These are phyloP conservation scores for Periglandula ipomoeae DNA, from an alignment of 2,329 filamentous ascomycete species.

Conservation along the genomic window DNA sequence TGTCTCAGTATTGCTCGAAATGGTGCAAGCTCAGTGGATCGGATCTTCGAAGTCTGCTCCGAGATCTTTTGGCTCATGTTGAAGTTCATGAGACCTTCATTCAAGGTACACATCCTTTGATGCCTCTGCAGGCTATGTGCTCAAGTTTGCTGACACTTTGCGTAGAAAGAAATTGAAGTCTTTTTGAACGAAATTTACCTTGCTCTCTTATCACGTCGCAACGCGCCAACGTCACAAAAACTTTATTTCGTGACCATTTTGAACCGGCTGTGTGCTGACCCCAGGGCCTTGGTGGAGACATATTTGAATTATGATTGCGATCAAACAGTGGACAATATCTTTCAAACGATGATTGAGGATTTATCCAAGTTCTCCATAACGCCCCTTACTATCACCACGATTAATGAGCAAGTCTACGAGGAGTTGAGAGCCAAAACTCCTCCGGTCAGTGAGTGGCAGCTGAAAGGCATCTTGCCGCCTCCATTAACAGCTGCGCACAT, in stretches of 20 bases:
- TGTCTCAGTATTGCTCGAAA: slow-evolving; percentile 93
- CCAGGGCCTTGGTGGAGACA: slow-evolving; percentile 81
- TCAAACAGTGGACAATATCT: slow-evolving; percentile 91
- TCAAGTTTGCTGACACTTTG: slow-evolving; percentile 16
- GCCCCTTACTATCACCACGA: slow-evolving; percentile 62
- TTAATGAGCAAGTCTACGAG: slow-evolving; percentile 79
- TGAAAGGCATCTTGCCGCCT: slow-evolving; percentile 75
- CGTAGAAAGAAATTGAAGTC: slow-evolving; percentile 88
- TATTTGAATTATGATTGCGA: slow-evolving; percentile 99
- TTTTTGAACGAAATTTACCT: slow-evolving; percentile 97
- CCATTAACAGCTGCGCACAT: slow-evolving; percentile 76
- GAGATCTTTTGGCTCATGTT: slow-evolving; percentile 99
- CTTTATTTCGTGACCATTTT: slow-evolving; percentile 83
- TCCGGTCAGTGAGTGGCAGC: slow-evolving; percentile 69
- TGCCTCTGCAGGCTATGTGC: too few species aligned
- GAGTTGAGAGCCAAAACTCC: slow-evolving; percentile 60
- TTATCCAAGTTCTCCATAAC: slow-evolving; percentile 78
- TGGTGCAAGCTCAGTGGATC: slow-evolving; percentile 83
- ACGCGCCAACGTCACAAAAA: slow-evolving; percentile 83
- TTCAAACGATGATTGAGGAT: slow-evolving; percentile 90
- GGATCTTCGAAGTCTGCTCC: slow-evolving; percentile 89
- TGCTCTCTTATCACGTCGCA: slow-evolving; percentile 78
- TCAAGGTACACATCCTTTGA: slow-evolving; percentile 63
- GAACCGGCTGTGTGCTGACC: slow-evolving; percentile 74
- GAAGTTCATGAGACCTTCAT: slow-evolving; percentile 82